phyloP scores from a whole-genome alignment of 148 eudicot species.

The Dysphania ambrosioides region DNA sequence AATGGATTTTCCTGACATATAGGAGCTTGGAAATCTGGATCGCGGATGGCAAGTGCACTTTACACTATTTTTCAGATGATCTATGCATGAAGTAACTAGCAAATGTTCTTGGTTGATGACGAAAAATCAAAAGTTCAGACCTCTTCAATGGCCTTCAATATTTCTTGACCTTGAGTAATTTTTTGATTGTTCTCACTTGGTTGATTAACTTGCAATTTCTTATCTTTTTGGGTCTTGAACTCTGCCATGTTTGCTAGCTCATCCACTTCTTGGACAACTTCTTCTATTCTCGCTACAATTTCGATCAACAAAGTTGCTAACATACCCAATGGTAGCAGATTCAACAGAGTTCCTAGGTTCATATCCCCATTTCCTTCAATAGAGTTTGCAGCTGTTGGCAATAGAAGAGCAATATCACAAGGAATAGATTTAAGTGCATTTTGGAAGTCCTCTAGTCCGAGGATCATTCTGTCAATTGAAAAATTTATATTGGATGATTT shows the following conservation, averaged over 20 bases:
- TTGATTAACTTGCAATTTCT: slow-evolving; percentile 36
- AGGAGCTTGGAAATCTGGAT: slow-evolving; percentile 2
- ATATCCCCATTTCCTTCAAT: slow-evolving; percentile 12
- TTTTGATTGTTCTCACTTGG: slow-evolving; percentile 20
- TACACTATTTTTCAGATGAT: too few species aligned
- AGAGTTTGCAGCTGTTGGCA: slow-evolving; percentile 7
- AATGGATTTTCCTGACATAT: neutral
- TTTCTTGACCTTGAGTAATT: slow-evolving; percentile 29
- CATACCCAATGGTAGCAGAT: slow-evolving; percentile 65
- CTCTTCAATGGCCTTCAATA: slow-evolving; percentile 33
- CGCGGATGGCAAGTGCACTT: too few species aligned
- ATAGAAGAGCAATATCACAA: slow-evolving; percentile 15
- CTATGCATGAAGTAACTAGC: slow-evolving; percentile 1
- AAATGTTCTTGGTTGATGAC: slow-evolving; percentile 12
- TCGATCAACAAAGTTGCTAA: slow-evolving; percentile 60
- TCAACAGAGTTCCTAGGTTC: slow-evolving; percentile 36
- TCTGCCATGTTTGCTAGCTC: slow-evolving; percentile 54
- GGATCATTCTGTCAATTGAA: slow-evolving; percentile 51
- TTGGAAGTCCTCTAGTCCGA: slow-evolving; percentile 62
- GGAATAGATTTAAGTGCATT: slow-evolving; percentile 48
- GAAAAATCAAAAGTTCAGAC: slow-evolving; percentile 38
- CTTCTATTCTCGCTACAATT: slow-evolving; percentile 59
- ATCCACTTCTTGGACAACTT: slow-evolving; percentile 48
- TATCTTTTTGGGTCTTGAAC: slow-evolving; percentile 36
- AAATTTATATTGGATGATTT: slow-evolving; percentile 48